A percentile compares a stretch with the other conserved stretches of the same genome.
Evolutionary conservation across 208 protist species (phyloP).

Genomic region (Zelonia costaricensis): DNA sequence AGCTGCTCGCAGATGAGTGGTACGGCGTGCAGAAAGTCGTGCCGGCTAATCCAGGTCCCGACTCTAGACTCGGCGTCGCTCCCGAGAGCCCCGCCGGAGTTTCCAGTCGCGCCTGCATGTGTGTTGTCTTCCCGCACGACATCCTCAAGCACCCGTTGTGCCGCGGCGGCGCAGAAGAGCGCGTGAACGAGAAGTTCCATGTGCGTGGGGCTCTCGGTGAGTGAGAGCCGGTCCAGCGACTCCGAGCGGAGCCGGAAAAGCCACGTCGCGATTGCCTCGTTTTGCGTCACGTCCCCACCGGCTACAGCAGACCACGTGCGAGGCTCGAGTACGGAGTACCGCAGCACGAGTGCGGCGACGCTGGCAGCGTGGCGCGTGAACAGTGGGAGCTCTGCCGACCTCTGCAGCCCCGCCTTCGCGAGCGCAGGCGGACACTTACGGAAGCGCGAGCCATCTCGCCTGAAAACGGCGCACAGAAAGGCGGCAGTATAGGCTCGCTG

Average conservation of each 20-base stretch:
- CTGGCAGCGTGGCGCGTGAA: slow-evolving; percentile 23
- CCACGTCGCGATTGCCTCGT: slow-evolving; percentile 12
- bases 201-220: slow-evolving; percentile 8
- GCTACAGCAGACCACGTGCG: slow-evolving; percentile 10
- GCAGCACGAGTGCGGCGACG: slow-evolving; percentile 12
- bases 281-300: slow-evolving; percentile 2
- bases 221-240: slow-evolving; percentile 14
- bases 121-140: neutral
- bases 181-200: slow-evolving; percentile 20
- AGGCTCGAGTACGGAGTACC: slow-evolving; percentile 16
- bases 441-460: slow-evolving; percentile 1
- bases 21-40: slow-evolving; percentile 6
- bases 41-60: no score
- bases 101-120: neutral
- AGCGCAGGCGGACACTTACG: slow-evolving; percentile 9
- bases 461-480: slow-evolving; percentile 18
- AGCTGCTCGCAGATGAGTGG: neutral
- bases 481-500: slow-evolving; percentile 12
- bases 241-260: slow-evolving; percentile 17
- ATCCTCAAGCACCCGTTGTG: slow-evolving; percentile 24
- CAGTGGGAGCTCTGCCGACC: slow-evolving; percentile 12
- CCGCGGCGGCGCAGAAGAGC: slow-evolving; percentile 23
- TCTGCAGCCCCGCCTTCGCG: slow-evolving; percentile 18
- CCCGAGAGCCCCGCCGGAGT: no score
- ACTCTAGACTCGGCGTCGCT: no score